Conservation (phyloP, 139 green algal species). For the Coelastrella sp. region DNA sequence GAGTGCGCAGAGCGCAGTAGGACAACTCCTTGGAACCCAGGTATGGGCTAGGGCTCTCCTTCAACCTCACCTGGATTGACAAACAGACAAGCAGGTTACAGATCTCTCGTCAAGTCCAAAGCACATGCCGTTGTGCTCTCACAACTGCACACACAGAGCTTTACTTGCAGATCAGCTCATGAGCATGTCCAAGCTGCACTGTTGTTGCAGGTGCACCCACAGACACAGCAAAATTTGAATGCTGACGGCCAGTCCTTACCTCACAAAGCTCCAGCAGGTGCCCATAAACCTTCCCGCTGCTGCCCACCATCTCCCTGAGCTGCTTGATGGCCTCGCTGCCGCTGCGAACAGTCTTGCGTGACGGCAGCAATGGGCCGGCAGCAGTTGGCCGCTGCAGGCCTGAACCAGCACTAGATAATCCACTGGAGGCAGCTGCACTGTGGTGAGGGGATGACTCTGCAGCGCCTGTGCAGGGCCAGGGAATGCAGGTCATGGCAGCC, state of each 20-base stretch:
- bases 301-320: conserved; percentile 67
- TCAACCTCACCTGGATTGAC: background rate
- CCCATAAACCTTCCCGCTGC: conserved; percentile 74
- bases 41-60: conserved; percentile 5
- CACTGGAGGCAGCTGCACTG: background rate
- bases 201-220: background rate
- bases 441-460: background rate
- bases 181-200: background rate
- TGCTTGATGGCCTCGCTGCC: conserved; percentile 41
- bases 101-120: background rate
- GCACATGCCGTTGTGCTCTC: background rate
- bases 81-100: background rate
- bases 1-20: conserved; percentile 74
- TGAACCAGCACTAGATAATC: background rate
- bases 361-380: conserved; percentile 5
- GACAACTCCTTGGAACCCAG: conserved; percentile 59
- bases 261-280: conserved; percentile 48
- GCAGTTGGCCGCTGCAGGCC: background rate
- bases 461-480: too few relatives aligned
- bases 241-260: background rate
- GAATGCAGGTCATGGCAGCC: too few relatives aligned
- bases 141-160: background rate
- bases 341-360: conserved; percentile 7
- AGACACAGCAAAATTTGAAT: background rate
- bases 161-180: too few relatives aligned